A percentile compares a stretch with the other conserved stretches of the same genome.
Evolutionary conservation across 2,329 filamentous ascomycete species (phyloP).

Genomic region (Septoria linicola): DNA sequence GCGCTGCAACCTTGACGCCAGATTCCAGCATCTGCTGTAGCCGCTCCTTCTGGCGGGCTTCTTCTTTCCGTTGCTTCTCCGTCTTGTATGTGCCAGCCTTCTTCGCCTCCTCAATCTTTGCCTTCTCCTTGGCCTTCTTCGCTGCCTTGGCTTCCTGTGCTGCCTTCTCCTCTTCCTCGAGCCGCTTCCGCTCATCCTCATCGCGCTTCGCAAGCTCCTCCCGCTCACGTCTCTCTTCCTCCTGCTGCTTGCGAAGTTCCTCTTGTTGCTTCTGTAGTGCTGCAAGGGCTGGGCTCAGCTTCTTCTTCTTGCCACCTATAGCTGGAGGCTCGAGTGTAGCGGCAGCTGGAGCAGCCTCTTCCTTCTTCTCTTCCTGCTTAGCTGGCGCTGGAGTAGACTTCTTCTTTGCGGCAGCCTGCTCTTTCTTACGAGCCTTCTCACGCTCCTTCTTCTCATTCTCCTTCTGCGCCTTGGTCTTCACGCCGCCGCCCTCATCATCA

Average conservation of each 20-base stretch:
- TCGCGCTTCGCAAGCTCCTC: slow-evolving; percentile 66
- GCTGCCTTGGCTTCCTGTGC: slow-evolving; percentile 71
- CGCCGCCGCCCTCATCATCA: slow-evolving; percentile 56
- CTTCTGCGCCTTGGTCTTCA: slow-evolving; percentile 97
- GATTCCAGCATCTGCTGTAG: slow-evolving; percentile 82
- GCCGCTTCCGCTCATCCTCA: slow-evolving; percentile 63
- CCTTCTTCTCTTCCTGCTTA: slow-evolving; percentile 34
- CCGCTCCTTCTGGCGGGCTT: slow-evolving; percentile 74
- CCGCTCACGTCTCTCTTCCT: slow-evolving; percentile 56
- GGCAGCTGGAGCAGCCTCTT: slow-evolving; percentile 53
- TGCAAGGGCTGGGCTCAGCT: slow-evolving; percentile 72
- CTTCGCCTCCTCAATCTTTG: slow-evolving; percentile 82
- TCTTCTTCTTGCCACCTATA: slow-evolving; percentile 77
- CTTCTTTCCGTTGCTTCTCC: slow-evolving; percentile 81
- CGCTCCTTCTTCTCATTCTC: slow-evolving; percentile 97
- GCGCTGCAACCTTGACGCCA: slow-evolving; percentile 59
- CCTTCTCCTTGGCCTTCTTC: slow-evolving; percentile 85
- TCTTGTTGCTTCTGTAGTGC: slow-evolving; percentile 81
- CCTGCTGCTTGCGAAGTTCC: slow-evolving; percentile 67
- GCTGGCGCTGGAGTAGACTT: slow-evolving; percentile 53
- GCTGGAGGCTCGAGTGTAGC: slow-evolving; percentile 43
- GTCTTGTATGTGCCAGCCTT: slow-evolving; percentile 84
- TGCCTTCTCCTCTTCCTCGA: slow-evolving; percentile 69
- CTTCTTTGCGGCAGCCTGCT: slow-evolving; percentile 86
- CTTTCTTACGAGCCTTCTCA: slow-evolving; percentile 98